Base-by-base conservation (phyloP, 192 early-diverging fungal species). In the Radiomyces spectabilis region DNA sequence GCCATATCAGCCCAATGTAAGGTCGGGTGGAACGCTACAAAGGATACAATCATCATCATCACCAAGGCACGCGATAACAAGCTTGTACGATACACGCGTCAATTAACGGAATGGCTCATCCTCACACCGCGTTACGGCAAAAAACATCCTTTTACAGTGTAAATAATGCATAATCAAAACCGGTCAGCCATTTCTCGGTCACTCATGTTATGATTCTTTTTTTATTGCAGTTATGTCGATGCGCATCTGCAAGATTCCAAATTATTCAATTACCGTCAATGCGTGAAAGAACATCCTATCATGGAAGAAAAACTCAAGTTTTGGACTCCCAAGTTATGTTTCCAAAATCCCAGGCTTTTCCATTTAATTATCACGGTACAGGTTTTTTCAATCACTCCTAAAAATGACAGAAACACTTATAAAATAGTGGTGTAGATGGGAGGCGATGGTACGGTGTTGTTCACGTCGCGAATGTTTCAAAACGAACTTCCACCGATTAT, bases 391-490 rank as follows among this genome's bases (percentile, higher is more conserved):
- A n/a, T n/a, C n/a, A n/a, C n/a, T n/a, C n/a, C n/a, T n/a, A n/a
- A n/a, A n/a, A n/a, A n/a, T n/a, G n/a, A n/a, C n/a, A n/a, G n/a
- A n/a, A 19, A 15, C 18, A 10, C 8, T 21, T 24, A 43, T 7
- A 15, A 16, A 5, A 29, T 27, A 29, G 13, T 31, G 1, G 1
- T 12, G 19, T 13, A 80, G 59, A 81, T 98, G 57, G 94, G 94
- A 39, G 95, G 94, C 24, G 93, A 98, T 74, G 94, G 93, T 35
- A 98, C 94, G 0, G 91, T 96, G 7, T 75, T 96, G 24, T 98
- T 86, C 63, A 88, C 92, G 25, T 87, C 90, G 25, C 94, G 93
- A 86, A 70, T 98, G 27, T 87, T 89, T 61, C 92, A 97, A 68
- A 63, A 59, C 4, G 74, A 79, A 9, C 90, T 97, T 31, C 95